A percentile compares a stretch with the other conserved stretches of the same genome.
phyloP scores from a whole-genome alignment of 768 basidiomycete genomes.

The Pleurotus platypus region DNA sequence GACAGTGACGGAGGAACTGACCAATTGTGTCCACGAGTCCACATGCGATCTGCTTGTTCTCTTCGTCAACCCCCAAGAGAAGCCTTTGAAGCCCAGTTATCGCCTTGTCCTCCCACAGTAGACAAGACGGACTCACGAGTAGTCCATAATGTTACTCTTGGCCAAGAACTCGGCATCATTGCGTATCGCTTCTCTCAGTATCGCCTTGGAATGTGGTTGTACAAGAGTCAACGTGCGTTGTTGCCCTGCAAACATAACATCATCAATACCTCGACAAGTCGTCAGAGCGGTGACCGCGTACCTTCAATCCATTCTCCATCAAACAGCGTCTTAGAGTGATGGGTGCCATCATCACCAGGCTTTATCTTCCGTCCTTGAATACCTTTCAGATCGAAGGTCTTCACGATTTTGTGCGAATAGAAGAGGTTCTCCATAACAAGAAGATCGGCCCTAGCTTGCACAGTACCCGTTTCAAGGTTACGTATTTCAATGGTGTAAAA shows the following conservation, averaged over 20 bases:
- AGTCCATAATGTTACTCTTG: slow-evolving; percentile 82
- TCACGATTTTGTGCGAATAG: slow-evolving; percentile 59
- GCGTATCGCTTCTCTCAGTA: slow-evolving; percentile 64
- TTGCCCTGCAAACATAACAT: slow-evolving; percentile 41
- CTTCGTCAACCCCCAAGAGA: slow-evolving; percentile 69
- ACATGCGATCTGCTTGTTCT: slow-evolving; percentile 64
- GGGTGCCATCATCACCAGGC: slow-evolving; percentile 26
- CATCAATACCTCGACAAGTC: background rate
- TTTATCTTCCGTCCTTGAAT: slow-evolving; percentile 77
- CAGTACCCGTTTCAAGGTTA: slow-evolving; percentile 63
- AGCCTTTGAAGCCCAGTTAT: slow-evolving; percentile 35
- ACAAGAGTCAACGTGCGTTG: slow-evolving; percentile 62
- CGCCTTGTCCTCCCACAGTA: background rate
- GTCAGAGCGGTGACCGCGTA: slow-evolving; percentile 17
- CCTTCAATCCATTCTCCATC: slow-evolving; percentile 88
- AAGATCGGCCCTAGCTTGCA: slow-evolving; percentile 69
- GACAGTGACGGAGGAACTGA: slow-evolving; percentile 14
- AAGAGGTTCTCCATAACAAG: slow-evolving; percentile 88
- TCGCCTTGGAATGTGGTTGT: slow-evolving; percentile 68
- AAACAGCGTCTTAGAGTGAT: slow-evolving; percentile 57
- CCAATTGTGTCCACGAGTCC: slow-evolving; percentile 86
- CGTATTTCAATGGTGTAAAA: slow-evolving; percentile 78
- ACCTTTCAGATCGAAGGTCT: slow-evolving; percentile 82
- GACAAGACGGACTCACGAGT: slow-evolving; percentile 52
- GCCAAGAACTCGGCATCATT: slow-evolving; percentile 74